Evolutionary conservation across 176 grass and related monocot species (phyloP), one percentile per base, ranked within the genome.

Genomic region (Lolium perenne): DNA sequence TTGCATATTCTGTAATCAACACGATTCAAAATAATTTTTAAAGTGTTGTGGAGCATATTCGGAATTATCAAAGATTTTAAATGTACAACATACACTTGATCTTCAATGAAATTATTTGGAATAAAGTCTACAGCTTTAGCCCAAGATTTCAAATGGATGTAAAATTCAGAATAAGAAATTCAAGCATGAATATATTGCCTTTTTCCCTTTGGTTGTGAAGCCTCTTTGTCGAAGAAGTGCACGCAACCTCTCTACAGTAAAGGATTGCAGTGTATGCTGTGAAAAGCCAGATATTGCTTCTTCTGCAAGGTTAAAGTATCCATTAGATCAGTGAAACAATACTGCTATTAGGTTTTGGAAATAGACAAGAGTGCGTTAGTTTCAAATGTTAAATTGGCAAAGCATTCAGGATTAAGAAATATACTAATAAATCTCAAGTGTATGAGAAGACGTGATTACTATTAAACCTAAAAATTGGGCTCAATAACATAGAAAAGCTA

Each of bases 181-280:
- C 35, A 80, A 70, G 51, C 41, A 91, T 64, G 18, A 35, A 80
- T 65, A 29, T 56, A 83, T 92, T 89, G 54, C 96, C 90, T 95
- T 98, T 92, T 93, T 95, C 20, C 96, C 96, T 89, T 88, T 98
- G 23, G 88, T 81, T 8, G 92, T 84, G 32, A 94, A 92, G 43
- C 96, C 90, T 85, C 82, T 94, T 69, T 95, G 91, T 80, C 93
- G 90, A 61, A 98, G 70, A 91, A 95, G 96, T 41, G 71, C 90
- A 78, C 92, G 90, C 54, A 95, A 69, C 58, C 86, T 91, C 78
- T 98, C 96, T 51, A 98, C 93, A 3, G 92, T 98, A 78, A 94
- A 90, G 43, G 92, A 86, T 65, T 95, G 92, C 60, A 98, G 90
- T 45, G 90, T 89, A 23, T 91, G 64, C 76, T 91, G 86, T 64